These are phyloP conservation scores for Silene uniflora DNA, from an alignment of 148 eudicot species.

Conservation along the genomic window DNA sequence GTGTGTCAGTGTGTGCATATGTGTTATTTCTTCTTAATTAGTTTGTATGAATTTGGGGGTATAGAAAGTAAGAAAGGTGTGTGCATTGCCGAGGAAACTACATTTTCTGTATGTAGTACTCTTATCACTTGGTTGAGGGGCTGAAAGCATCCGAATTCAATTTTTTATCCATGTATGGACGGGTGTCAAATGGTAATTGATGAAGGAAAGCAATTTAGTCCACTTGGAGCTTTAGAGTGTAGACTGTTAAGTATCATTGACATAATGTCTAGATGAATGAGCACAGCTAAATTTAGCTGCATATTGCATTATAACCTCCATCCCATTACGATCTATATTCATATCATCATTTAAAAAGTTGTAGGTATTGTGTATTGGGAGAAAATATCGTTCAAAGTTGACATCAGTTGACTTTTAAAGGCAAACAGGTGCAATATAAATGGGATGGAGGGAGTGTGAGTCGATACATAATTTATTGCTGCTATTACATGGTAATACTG, in stretches of 20 bases:
- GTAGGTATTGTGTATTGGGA: too few relatives aligned
- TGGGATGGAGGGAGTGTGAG: too few relatives aligned
- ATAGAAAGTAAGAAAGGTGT: not conserved
- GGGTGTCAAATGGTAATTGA: not conserved
- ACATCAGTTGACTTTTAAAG: too few relatives aligned
- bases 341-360: too few relatives aligned
- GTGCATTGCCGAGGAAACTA: not conserved
- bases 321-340: too few relatives aligned
- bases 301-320: not conserved
- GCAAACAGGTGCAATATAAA: too few relatives aligned
- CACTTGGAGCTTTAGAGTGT: not conserved
- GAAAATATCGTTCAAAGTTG: too few relatives aligned
- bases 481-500: too few relatives aligned
- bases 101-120: not conserved
- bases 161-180: not conserved
- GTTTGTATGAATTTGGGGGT: not conserved
- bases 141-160: not conserved
- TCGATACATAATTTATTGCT: too few relatives aligned
- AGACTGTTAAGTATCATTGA: not conserved
- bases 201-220: not conserved
- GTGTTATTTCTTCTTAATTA: not conserved
- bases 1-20: slow-evolving; percentile 18
- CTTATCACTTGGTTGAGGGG: not conserved
- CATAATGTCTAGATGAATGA: not conserved
- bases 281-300: not conserved